Evolutionary conservation across 345 rosid genomes (phyloP), one percentile per base, ranked within the genome.

Genomic region (Firmiana major): DNA sequence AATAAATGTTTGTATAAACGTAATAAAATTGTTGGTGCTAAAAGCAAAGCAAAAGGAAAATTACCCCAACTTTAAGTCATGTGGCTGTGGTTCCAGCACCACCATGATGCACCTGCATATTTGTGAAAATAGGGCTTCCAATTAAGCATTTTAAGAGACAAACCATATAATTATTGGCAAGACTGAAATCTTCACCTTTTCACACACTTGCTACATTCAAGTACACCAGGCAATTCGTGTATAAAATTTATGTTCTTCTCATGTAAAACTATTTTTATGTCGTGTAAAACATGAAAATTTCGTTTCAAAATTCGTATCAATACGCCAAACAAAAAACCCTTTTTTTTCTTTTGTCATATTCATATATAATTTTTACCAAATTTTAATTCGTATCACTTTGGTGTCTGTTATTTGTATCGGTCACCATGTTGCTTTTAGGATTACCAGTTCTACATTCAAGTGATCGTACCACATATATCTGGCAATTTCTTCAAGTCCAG

Each of bases 81-180:
- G 97, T 87, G 49, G 99, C 99, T 7, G 99, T 93, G 46, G 99
- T 95, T 81, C 99, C 99, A 43, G 99, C 99, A 73, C 99, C 99
- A 11, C 98, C 99, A 48, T 95, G 99, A 84, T 95, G 99, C 82
- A 95, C 93, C 99, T 95, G 85, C 67, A 82, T 42, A 76, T 71
- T 69, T 60, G 58, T 65, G 74, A 69, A n/a, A 77, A 45, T 31
- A 43, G 9, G 34, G 15, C 70, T 77, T 54, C 74, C 49, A 24
- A 53, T 75, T 79, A 75, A 26, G 55, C 26, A 24, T 31, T 38
- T 63, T 58, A 22, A 62, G 24, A 24, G 58, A 73, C 63, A 78
- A 80, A 66, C 74, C 74, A 74, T 36, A 75, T 82, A 71, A 62
- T 69, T 81, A 97, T 87, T 79, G 2, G 10, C 26, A 24, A 24